Evolutionary conservation across 371 early-diverging fungal genomes (phyloP), one percentile per base, ranked within the genome.

Genomic region (Dichotomocladium elegans): DNA sequence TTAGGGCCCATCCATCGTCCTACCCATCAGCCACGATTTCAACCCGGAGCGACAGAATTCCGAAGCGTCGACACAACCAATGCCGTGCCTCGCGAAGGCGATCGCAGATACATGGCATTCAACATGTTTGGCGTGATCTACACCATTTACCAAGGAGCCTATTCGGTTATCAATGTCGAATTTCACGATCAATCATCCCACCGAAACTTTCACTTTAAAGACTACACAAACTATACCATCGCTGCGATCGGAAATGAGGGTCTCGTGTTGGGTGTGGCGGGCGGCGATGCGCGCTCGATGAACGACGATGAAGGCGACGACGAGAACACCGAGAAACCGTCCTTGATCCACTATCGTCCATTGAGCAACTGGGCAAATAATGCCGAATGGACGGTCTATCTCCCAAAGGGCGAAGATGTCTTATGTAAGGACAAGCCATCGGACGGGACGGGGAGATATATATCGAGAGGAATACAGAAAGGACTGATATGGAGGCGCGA

Each of bases 131-230:
- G 96, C 10, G 68, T 79, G 4, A 81, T 96, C n/a, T 78, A 81
- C 15, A 74, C 88, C 6, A 81, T 92, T 30, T 76, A 77, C 28
- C 87, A 91, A 55, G 83, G 74, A 6, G 67, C 80, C 0, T 83
- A 88, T 60, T 80, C 84, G 3, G 84, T 88, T 3, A 65, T 96
- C 29, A 86, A 89, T 55, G 88, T 96, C 3, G 90, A 90, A 42
- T 94, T 90, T 51, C 89, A 92, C 60, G 94, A 96, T 73, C 84
- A 90, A 55, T 70, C 88, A 5, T 52, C 75, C 15, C 72, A 83
- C 43, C 79, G 91, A 21, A 87, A 90, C 50, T 86, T 89, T 47
- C 87, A 89, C 54, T 93, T 96, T 46, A 81, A 85, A 1, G 95
- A 96, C 57, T 76, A 77, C 47, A 68, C 71, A 49, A 79, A 84